These are phyloP conservation scores for Pythium insidiosum DNA, from an alignment of 352 stramenopile species.

Conservation along the genomic window DNA sequence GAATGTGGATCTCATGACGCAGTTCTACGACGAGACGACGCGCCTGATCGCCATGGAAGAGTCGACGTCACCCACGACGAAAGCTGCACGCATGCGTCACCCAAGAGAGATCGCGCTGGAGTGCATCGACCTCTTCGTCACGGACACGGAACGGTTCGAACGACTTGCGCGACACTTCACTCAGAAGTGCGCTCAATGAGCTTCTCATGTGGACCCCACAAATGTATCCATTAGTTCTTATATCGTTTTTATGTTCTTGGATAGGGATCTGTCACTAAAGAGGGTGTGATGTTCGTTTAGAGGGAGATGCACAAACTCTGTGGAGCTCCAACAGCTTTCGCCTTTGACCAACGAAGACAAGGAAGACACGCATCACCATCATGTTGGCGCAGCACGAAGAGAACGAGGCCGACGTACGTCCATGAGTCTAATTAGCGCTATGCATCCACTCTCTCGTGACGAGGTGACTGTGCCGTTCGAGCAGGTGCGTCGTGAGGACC, in stretches of 20 bases:
- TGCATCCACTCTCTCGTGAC: too few species aligned
- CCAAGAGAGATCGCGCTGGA: conserved; percentile 42
- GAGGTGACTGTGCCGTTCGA: background rate
- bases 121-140: conserved; percentile 38
- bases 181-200: conserved; percentile 12
- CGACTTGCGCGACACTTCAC: conserved; percentile 28
- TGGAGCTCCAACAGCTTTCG: background rate
- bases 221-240: conserved; percentile 7
- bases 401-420: conserved; percentile 73
- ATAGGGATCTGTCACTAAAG: too few species aligned
- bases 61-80: background rate
- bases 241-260: conserved; percentile 1
- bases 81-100: conserved; percentile 22
- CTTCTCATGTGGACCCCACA: conserved; percentile 2
- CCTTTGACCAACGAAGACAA: background rate
- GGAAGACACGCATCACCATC: background rate
- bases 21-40: conserved; percentile 35
- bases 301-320: conserved; percentile 6
- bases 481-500: conserved; percentile 95
- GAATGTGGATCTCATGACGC: conserved; percentile 32
- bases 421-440: background rate
- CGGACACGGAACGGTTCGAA: conserved; percentile 24
- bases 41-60: conserved; percentile 1
- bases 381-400: conserved; percentile 80
- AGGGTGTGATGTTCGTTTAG: conserved; percentile 14